These are phyloP conservation scores for Penicillium simplicissimum DNA, from an alignment of 495 filamentous ascomycete genomes.

Conservation along the genomic window DNA sequence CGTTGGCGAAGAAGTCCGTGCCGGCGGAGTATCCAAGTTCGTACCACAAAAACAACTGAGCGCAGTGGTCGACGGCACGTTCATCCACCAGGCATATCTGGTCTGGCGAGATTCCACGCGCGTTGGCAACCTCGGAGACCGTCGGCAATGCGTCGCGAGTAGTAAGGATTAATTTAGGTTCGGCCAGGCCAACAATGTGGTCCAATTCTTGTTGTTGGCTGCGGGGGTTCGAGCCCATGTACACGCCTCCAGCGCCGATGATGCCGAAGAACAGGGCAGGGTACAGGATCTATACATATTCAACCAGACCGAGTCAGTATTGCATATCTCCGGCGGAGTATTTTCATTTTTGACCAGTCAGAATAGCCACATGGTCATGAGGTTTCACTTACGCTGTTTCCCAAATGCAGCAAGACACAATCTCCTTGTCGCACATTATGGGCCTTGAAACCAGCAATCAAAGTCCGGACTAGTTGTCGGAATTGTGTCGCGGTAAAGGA, in stretches of 20 bases:
- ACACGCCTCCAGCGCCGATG: slow-evolving; percentile 47
- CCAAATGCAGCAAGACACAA: slow-evolving; percentile 60
- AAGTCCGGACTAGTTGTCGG: slow-evolving; percentile 46
- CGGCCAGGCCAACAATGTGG: slow-evolving; percentile 30
- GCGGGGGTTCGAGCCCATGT: slow-evolving; percentile 40
- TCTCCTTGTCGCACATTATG: slow-evolving; percentile 56
- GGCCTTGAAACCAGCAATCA: slow-evolving; percentile 57
- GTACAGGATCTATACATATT: slow-evolving; percentile 44
- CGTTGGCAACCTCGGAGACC: slow-evolving; percentile 25
- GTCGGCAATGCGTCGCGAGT: slow-evolving; percentile 24
- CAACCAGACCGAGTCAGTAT: slow-evolving; percentile 9
- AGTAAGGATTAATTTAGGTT: slow-evolving; percentile 39
- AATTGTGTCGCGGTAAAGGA: slow-evolving; percentile 56
- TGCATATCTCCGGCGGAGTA: slow-evolving; percentile 3
- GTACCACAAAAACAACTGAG: slow-evolving; percentile 34
- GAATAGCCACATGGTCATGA: background rate
- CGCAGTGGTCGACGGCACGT: slow-evolving; percentile 35
- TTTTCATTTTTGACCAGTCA: background rate
- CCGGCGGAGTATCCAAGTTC: slow-evolving; percentile 27
- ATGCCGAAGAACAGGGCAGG: slow-evolving; percentile 49
- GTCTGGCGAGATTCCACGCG: slow-evolving; percentile 44
- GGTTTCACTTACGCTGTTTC: slow-evolving; percentile 54
- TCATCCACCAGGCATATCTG: slow-evolving; percentile 55
- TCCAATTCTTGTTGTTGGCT: slow-evolving; percentile 37
- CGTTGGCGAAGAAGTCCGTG: slow-evolving; percentile 20